Percentiles rank a stretch among this genome's conserved stretches.
These are phyloP conservation scores for Corylus americana DNA, from an alignment of 306 rosid species.

Conservation along the genomic window DNA sequence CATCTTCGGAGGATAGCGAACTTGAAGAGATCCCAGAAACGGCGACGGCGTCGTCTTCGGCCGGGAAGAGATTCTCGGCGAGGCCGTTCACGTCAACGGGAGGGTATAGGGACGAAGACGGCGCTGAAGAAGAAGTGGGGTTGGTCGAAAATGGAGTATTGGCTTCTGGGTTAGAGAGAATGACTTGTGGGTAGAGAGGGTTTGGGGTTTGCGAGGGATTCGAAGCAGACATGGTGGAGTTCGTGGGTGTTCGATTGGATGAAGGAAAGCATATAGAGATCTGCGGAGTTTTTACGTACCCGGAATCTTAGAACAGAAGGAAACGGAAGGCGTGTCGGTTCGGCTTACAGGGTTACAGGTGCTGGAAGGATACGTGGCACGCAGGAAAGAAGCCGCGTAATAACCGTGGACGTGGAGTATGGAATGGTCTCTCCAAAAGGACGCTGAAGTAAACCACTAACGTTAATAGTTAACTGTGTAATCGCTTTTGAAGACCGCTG, in stretches of 20 bases:
- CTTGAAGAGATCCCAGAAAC: slow-evolving; percentile 7
- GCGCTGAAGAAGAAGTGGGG: slow-evolving; percentile 30
- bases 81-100: slow-evolving; percentile 32
- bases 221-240: slow-evolving; percentile 5
- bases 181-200: slow-evolving; percentile 52
- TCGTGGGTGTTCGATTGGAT: neutral
- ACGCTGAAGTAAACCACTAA: too few species aligned
- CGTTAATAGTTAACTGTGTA: too few species aligned
- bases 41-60: slow-evolving; percentile 39
- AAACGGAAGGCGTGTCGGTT: slow-evolving; percentile 18
- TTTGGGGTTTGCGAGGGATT: slow-evolving; percentile 21
- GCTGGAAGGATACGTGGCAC: slow-evolving; percentile 15
- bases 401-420: neutral
- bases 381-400: slow-evolving; percentile 8
- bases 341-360: neutral
- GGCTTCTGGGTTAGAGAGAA: slow-evolving; percentile 47
- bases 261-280: neutral
- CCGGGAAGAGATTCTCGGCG: slow-evolving; percentile 46
- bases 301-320: slow-evolving; percentile 5
- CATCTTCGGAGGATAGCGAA: slow-evolving; percentile 42
- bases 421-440: too few species aligned
- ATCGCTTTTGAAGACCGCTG: too few species aligned
- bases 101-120: slow-evolving; percentile 43
- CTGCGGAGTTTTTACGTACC: neutral
- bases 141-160: slow-evolving; percentile 23